A percentile compares a stretch with the other conserved stretches of the same genome.
Conservation (phyloP, 192 early-diverging fungal species). For the Podila epigama region DNA sequence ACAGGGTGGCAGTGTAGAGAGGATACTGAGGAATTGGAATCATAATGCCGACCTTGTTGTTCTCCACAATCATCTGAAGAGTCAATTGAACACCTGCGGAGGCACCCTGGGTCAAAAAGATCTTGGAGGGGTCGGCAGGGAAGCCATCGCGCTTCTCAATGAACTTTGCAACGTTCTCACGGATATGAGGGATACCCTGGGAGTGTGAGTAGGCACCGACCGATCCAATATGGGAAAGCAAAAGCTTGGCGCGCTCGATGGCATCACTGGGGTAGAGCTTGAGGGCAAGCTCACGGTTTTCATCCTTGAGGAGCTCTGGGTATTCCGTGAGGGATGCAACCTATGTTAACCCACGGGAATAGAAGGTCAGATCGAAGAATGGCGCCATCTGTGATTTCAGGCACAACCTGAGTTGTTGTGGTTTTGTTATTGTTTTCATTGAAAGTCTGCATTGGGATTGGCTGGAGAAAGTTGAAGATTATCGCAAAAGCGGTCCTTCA, state of each 20-base stretch:
- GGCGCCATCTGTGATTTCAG: not conserved
- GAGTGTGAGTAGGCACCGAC: conserved; percentile 96
- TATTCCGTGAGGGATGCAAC: conserved; percentile 91
- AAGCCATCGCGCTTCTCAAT: conserved; percentile 94
- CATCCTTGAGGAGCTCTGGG: conserved; percentile 75
- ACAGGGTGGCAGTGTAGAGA: conserved; percentile 93
- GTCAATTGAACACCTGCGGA: conserved; percentile 93
- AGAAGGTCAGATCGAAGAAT: conserved; percentile 2
- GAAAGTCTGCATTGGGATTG: not conserved
- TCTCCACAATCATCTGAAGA: conserved; percentile 84
- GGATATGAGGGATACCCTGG: conserved; percentile 85
- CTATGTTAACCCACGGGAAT: conserved; percentile 41
- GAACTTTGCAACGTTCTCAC: conserved; percentile 90
- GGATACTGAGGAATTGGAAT: conserved; percentile 99
- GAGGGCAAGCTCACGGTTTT: conserved; percentile 58
- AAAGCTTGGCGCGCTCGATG: conserved; percentile 80
- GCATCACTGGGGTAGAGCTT: conserved; percentile 86
- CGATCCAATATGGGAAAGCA: conserved; percentile 75
- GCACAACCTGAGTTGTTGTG: not conserved
- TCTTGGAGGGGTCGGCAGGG: conserved; percentile 81
- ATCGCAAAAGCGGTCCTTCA: too few species aligned
- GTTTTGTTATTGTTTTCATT: not conserved
- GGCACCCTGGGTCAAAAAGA: conserved; percentile 94
- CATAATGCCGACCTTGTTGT: conserved; percentile 91
- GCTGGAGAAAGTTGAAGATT: not conserved